Evolutionary conservation across 2,329 filamentous ascomycete genomes (phyloP), one percentile per base, ranked within the genome.

Genomic region (Ceratocystis cacaofunesta): DNA sequence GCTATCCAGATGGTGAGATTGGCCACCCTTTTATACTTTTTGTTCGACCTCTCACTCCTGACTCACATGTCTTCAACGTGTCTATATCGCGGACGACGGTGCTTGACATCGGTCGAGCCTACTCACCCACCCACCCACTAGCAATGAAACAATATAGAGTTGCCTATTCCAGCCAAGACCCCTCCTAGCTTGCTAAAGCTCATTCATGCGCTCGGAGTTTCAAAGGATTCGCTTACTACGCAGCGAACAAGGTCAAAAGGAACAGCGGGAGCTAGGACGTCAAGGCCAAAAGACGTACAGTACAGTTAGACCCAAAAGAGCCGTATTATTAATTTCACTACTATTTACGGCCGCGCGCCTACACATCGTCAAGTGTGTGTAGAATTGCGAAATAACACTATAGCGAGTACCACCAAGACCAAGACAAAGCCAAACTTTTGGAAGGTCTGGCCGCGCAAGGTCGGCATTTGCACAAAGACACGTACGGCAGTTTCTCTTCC

Each of bases 201-300:
- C 48, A 25, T 52, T 22, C 19, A 25, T 28, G 25, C 7, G 48
- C 22, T 15, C 48, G 48, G 48, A 52, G 19, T 52, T 58, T 19
- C 55, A 10, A 58, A 58, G 55, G 28, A 58, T 58, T 58, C 25
- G 55, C 55, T 36, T 58, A 19, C 55, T 36, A 58, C 55, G 32
- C 28, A 30, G 15, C 52, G 28, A 30, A 12, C 48, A 19, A 5
- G 17, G 19, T 10, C n/a, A 25, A 28, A 25, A 25, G 22, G 48
- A 22, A 52, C 3, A 10, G 8, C 48, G 12, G 36, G n/a, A 50
- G 6, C 48, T 10, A 50, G 5, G 4, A 52, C 3, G 48, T 52
- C 6, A 22, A 25, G 25, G 10, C 48, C 22, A 52, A 48, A 5
- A 3, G 48, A 19, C n/a, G 5, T 7, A 22, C 22, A 22, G 1